Evolutionary conservation across 768 basidiomycete species (phyloP).

Genomic region (Lactarius tabidus): DNA sequence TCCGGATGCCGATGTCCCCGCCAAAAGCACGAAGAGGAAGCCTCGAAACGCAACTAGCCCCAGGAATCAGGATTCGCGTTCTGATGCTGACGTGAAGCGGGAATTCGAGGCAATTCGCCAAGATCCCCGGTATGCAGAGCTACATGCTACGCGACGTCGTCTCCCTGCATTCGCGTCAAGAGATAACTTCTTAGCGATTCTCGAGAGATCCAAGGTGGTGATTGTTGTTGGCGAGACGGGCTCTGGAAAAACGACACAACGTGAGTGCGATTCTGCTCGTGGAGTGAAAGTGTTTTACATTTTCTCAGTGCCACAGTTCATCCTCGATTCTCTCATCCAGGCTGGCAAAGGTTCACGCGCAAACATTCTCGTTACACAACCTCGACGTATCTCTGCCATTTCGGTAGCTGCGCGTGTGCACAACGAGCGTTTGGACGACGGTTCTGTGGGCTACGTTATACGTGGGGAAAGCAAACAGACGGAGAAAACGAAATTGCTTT

Average conservation of each 20-base stretch:
- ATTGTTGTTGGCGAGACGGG: conserved; percentile 92
- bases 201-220: conserved; percentile 61
- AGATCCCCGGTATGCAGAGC: conserved; percentile 48
- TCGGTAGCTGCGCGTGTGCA: conserved; percentile 87
- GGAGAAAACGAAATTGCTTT: conserved; percentile 68
- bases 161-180: conserved; percentile 76
- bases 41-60: conserved; percentile 28
- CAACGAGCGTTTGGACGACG: conserved; percentile 69
- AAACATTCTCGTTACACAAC: conserved; percentile 85
- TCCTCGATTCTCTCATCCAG: conserved; percentile 76
- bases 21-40: conserved; percentile 2
- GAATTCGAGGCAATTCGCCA: conserved; percentile 48
- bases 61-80: conserved; percentile 40
- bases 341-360: conserved; percentile 56
- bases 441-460: conserved; percentile 83
- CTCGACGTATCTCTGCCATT: conserved; percentile 82
- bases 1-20: background rate
- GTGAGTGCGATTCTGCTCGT: conserved; percentile 37
- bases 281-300: background rate
- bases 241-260: conserved; percentile 88
- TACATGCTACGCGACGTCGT: conserved; percentile 52
- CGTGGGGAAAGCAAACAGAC: conserved; percentile 76
- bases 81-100: conserved; percentile 45
- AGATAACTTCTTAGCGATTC: conserved; percentile 54
- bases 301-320: conserved; percentile 74